Conservation (phyloP, 129 eudicot genomes). For the Scalesia atractyloides region DNA sequence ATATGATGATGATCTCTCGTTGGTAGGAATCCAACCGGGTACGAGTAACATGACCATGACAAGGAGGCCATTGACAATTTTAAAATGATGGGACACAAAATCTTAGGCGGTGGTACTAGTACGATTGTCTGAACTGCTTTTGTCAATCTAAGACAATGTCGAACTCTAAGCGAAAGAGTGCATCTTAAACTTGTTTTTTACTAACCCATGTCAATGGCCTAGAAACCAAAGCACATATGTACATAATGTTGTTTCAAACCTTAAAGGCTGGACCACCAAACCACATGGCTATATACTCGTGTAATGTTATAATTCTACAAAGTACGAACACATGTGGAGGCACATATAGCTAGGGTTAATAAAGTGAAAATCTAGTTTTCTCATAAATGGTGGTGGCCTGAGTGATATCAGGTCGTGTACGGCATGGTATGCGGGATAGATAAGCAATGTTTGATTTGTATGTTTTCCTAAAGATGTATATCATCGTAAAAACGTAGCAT, state of each 20-base stretch:
- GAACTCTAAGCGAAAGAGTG: background rate
- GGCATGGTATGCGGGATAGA: constrained; percentile 7
- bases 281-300: constrained; percentile 1
- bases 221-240: constrained; percentile 1
- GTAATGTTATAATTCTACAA: constrained; percentile 11
- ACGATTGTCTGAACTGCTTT: background rate
- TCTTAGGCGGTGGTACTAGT: background rate
- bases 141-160: background rate
- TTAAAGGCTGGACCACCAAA: constrained; percentile 13
- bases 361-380: background rate
- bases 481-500: background rate
- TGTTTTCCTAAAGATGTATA: background rate
- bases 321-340: too few species aligned
- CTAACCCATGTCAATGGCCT: background rate
- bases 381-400: background rate
- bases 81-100: constrained; percentile 7
- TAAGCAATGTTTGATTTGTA: background rate
- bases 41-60: constrained; percentile 7
- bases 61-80: background rate
- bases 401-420: too few species aligned
- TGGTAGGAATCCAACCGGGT: background rate
- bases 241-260: constrained; percentile 1
- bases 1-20: background rate
- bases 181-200: constrained; percentile 10
- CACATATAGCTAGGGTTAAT: background rate